Percentiles rank a stretch among this genome's conserved stretches.
These are phyloP conservation scores for Scedosporium aurantiacum DNA, from an alignment of 2,329 filamentous ascomycete species.

Conservation along the genomic window DNA sequence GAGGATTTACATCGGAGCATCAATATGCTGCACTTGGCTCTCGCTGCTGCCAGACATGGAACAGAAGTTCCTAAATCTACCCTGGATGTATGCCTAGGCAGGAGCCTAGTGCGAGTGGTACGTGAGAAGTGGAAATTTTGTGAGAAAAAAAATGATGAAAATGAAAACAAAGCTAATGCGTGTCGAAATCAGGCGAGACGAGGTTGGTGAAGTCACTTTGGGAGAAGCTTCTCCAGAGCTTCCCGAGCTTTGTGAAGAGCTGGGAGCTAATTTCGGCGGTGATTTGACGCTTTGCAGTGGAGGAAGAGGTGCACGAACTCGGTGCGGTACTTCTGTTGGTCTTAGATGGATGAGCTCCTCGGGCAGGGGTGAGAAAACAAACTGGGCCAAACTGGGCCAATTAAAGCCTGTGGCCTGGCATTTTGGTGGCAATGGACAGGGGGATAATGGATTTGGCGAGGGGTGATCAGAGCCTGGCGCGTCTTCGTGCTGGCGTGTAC, in stretches of 20 bases:
- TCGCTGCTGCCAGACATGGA: no score
- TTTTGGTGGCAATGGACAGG: background rate
- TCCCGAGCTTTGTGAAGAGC: background rate
- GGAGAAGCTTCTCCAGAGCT: conserved; percentile 4
- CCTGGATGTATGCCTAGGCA: background rate
- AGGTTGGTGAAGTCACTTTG: background rate
- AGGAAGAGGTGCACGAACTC: background rate
- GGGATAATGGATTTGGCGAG: background rate
- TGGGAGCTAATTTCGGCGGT: background rate
- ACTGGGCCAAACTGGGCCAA: background rate
- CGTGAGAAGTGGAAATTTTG: background rate
- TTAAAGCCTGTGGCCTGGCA: background rate
- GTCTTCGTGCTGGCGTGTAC: background rate
- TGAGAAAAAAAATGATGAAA: background rate
- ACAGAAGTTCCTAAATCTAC: no score
- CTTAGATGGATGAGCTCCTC: background rate
- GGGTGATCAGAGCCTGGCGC: background rate
- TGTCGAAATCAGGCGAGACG: background rate
- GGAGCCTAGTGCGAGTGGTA: background rate
- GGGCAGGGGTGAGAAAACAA: background rate
- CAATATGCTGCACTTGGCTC: no score
- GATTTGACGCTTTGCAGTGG: background rate
- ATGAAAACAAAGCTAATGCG: conserved; percentile 1
- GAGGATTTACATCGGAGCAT: no score
- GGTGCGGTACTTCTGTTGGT: background rate